Evolutionary conservation across 2,329 filamentous ascomycete genomes (phyloP), one percentile per base, ranked within the genome.

Genomic region (Penicillium sp.): DNA sequence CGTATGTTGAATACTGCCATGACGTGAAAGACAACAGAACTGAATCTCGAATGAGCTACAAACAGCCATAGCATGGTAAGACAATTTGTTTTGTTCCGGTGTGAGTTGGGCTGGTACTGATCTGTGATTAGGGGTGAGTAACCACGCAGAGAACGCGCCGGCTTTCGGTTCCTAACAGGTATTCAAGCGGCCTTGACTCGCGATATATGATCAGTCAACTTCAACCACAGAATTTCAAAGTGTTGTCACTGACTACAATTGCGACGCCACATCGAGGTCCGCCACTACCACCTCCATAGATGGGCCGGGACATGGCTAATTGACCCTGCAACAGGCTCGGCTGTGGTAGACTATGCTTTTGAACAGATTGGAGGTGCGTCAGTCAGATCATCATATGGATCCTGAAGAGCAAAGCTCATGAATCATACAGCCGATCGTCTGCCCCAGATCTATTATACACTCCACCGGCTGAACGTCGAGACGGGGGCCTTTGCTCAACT

Each of bases 211-310:
- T 83, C 51, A 80, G 76, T 43, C 71, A 66, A 28, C 63, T 83
- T 15, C 70, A 72, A 34, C 78, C 78, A 7, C 66, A 68, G 3
- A 78, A 82, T 35, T 87, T 95, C 50, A 87, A 87, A 59, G 86
- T 95, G 43, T 74, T 89, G 25, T 82, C 79, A 0, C 60, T 83
- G 50, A 83, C 80, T 1, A 83, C 80, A 0, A 75, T 83, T 41
- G 78, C 79, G 2, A 78, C 76, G 10, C 80, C 80, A 1, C 80
- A 83, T 63, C 64, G 74, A 62, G 68, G 76, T 76, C 9, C 31
- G 23, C 57, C 45, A 11, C 7, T 6, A 3, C 23, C 2, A 10
- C 9, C 4, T 7, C 0, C n/a, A 10, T 10, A 7, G 7, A 4
- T 10, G 18, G 20, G 4, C 3, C n/a, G n/a, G n/a, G n/a, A 20